These are phyloP conservation scores for Stropharia rugosoannulata DNA, from an alignment of 768 basidiomycete species.

Conservation along the genomic window DNA sequence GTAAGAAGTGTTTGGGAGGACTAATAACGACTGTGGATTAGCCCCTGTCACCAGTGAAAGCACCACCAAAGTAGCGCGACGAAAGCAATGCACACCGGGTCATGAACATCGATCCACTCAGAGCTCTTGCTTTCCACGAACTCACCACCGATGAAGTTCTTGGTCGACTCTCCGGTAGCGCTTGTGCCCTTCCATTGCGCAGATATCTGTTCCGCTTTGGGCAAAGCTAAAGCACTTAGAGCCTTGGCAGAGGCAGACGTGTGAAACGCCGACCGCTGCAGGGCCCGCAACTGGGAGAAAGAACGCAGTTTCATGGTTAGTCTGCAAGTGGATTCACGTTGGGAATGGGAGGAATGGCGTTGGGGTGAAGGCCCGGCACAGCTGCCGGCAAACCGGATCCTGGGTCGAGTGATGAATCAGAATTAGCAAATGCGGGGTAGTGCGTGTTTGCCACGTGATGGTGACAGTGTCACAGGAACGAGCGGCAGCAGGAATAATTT, in stretches of 20 bases:
- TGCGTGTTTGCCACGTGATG: no score
- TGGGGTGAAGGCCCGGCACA: no score
- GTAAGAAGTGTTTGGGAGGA: constrained; percentile 90
- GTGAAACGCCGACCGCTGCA: constrained; percentile 36
- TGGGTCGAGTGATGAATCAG: no score
- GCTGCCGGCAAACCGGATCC: no score
- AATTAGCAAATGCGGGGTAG: no score
- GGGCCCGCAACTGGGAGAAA: constrained; percentile 28
- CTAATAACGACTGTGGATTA: constrained; percentile 33
- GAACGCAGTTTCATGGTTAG: constrained; percentile 30
- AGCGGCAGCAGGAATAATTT: no score
- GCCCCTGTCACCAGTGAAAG: background rate
- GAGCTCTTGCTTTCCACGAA: constrained; percentile 79
- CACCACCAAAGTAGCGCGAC: background rate
- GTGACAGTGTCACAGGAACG: no score
- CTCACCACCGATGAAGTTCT: constrained; percentile 90
- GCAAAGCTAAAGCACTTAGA: constrained; percentile 52
- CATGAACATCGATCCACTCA: constrained; percentile 84
- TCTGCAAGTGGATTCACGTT: background rate
- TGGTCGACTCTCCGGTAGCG: constrained; percentile 82
- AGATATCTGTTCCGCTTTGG: constrained; percentile 70
- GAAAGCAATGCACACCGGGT: constrained; percentile 62
- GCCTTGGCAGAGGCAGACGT: constrained; percentile 45
- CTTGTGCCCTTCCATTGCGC: constrained; percentile 85
- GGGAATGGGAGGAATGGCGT: background rate